A percentile compares a stretch with the other conserved stretches of the same genome.
Conservation (phyloP, 2,329 filamentous ascomycete genomes). For the Colletotrichum ledebouriae region DNA sequence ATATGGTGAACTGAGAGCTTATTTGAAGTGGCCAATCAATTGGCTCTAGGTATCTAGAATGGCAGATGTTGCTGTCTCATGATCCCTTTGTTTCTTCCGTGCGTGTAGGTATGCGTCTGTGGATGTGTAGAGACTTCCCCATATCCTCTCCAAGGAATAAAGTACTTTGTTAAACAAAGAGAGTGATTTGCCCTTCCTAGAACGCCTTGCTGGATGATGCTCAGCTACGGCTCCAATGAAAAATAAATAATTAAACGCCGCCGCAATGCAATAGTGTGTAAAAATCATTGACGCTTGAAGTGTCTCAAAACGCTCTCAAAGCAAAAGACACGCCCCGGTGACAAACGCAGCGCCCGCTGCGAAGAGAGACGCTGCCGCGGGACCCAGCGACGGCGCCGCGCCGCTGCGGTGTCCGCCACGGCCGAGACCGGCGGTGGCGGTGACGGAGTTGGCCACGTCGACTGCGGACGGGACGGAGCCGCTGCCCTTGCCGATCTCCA, state of each 20-base stretch:
- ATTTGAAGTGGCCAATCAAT: constrained; percentile 14
- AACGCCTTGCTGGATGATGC: constrained; percentile 38
- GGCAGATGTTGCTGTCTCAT: background rate
- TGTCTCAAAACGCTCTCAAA: constrained; percentile 7
- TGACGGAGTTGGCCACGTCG: constrained; percentile 61
- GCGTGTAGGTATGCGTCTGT: background rate
- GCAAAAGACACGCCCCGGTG: constrained; percentile 21
- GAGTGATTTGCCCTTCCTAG: background rate
- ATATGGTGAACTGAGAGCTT: background rate
- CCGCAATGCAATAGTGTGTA: constrained; percentile 33
- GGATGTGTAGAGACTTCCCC: background rate
- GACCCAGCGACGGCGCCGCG: constrained; percentile 30
- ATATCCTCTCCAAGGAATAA: constrained; percentile 21
- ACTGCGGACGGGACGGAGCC: constrained; percentile 67
- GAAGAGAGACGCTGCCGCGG: constrained; percentile 30
- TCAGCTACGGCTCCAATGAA: constrained; percentile 7
- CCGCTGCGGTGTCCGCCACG: constrained; percentile 29
- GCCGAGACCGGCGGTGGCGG: constrained; percentile 61
- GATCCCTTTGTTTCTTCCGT: background rate
- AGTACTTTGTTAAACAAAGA: constrained; percentile 15
- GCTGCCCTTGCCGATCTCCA: constrained; percentile 67
- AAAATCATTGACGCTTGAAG: constrained; percentile 1
- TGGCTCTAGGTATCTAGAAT: constrained; percentile 34
- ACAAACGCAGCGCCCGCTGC: constrained; percentile 22
- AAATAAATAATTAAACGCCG: constrained; percentile 14